Conservation (phyloP, 1,139 yeast genomes). For the Arxiozyma telluris region DNA sequence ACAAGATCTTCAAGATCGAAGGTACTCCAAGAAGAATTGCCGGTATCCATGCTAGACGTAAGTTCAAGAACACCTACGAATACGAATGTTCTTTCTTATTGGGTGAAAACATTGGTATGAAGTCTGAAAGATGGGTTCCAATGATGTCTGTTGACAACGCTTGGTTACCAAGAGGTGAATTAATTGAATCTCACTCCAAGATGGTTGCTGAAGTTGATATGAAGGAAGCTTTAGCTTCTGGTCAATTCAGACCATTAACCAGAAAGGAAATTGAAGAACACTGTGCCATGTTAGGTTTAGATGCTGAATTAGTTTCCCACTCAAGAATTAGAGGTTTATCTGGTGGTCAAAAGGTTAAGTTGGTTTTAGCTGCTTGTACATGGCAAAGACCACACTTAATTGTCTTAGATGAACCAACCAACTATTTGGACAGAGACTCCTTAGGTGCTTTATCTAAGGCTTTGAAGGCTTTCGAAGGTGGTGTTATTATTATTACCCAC, state of each 20-base stretch:
- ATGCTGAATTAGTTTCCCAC: constrained; percentile 97
- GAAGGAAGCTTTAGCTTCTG: constrained; percentile 99
- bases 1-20: constrained; percentile 97
- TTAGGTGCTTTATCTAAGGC: constrained; percentile 99
- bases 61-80: constrained; percentile 99
- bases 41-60: constrained; percentile 94
- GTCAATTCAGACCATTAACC: constrained; percentile 99
- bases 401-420: constrained; percentile 98
- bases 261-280: constrained; percentile 99
- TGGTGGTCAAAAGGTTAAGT: constrained; percentile 99
- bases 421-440: constrained; percentile 98
- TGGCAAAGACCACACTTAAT: constrained; percentile 99
- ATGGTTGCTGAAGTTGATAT: constrained; percentile 99
- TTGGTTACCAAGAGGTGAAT: constrained; percentile 99
- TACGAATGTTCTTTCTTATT: constrained; percentile 94
- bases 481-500: constrained; percentile 98
- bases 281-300: constrained; percentile 97
- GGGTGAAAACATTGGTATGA: constrained; percentile 98
- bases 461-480: constrained; percentile 97
- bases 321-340: constrained; percentile 99
- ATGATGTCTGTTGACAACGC: constrained; percentile 99
- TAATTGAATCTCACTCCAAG: constrained; percentile 96
- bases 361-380: constrained; percentile 99
- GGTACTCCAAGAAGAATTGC: constrained; percentile 97
- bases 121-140: constrained; percentile 98